Conservation (phyloP, 331 rosid species). For the Rosa hybrid region DNA sequence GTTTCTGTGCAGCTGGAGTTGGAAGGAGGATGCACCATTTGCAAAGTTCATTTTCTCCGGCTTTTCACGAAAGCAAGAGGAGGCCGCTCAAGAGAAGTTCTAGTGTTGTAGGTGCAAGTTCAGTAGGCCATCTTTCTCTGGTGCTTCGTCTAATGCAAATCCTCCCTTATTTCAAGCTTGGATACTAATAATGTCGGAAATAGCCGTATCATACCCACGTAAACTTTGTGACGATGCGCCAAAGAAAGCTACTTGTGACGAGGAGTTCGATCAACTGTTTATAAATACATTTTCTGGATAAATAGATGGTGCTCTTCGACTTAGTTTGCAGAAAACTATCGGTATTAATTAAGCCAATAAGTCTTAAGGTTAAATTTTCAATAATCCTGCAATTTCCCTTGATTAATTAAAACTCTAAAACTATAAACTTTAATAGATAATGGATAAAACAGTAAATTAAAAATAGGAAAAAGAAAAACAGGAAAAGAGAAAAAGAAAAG, state of each 20-base stretch:
- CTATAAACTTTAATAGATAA: no score
- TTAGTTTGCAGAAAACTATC: no score
- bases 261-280: background rate
- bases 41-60: conserved; percentile 1
- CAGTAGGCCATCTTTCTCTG: background rate
- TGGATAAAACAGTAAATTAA: no score
- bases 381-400: no score
- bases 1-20: background rate
- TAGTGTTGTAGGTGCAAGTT: background rate
- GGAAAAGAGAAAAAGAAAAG: no score
- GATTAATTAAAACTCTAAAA: no score
- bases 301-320: background rate
- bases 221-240: background rate
- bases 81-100: background rate
- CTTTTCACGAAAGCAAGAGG: background rate
- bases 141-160: background rate
- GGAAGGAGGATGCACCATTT: background rate
- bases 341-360: no score
- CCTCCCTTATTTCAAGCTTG: background rate
- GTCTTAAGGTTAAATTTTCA: no score
- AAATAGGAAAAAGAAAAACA: no score
- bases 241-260: background rate
- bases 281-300: background rate
- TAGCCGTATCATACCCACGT: background rate
- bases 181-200: background rate